Percentiles rank a stretch among this genome's conserved stretches.
Conservation (phyloP, 257 asterid genomes). For the Solanum ossicruentum region DNA sequence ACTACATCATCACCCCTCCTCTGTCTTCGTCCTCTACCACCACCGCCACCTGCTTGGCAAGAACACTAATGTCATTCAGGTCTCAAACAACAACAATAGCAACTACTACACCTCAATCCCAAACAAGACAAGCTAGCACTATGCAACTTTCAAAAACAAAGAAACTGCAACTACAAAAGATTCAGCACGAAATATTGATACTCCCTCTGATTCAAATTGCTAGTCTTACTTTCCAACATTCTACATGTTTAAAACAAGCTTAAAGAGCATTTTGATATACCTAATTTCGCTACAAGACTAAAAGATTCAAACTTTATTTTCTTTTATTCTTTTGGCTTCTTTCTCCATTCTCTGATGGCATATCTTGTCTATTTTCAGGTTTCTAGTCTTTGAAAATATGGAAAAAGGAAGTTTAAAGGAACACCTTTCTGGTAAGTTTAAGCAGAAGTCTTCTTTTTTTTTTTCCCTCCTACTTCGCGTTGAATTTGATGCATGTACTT, state of each 20-base stretch:
- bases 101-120: not conserved
- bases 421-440: slow-evolving; percentile 56
- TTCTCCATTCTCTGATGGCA: not conserved
- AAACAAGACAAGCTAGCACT: not conserved
- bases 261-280: not conserved
- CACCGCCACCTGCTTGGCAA: slow-evolving; percentile 37
- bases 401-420: slow-evolving; percentile 77
- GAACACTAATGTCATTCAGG: not conserved
- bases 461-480: not conserved
- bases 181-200: not conserved
- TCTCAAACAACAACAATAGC: not conserved
- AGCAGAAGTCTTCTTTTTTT: not conserved
- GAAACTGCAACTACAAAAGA: not conserved
- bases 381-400: slow-evolving; percentile 59
- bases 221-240: not conserved
- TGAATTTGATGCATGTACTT: not conserved
- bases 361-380: slow-evolving; percentile 22
- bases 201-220: not conserved
- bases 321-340: not conserved
- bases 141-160: not conserved
- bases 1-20: slow-evolving; percentile 64
- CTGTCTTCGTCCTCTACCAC: slow-evolving; percentile 58
- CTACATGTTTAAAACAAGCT: no score
- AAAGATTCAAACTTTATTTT: not conserved
- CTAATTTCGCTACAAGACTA: not conserved